These are phyloP conservation scores for Globisporangium iwayamae DNA, from an alignment of 352 stramenopile genomes.

Conservation along the genomic window DNA sequence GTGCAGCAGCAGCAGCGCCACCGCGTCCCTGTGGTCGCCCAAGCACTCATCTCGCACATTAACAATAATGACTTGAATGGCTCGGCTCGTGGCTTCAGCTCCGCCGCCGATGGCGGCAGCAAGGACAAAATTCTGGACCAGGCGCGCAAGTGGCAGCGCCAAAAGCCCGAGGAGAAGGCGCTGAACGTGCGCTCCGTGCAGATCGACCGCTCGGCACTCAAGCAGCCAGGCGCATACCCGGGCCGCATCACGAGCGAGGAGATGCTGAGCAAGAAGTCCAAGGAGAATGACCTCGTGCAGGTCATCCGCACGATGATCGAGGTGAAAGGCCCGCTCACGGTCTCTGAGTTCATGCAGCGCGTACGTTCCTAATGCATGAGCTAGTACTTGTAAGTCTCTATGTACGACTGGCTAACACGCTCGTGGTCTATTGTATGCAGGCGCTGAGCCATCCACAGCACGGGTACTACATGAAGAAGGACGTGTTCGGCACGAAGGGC, in stretches of 20 bases:
- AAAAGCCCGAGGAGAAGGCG: slow-evolving; percentile 39
- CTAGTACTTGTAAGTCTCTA: neutral
- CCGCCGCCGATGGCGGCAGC: neutral
- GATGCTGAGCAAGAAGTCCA: slow-evolving; percentile 36
- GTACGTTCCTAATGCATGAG: slow-evolving; percentile 17
- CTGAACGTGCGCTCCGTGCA: slow-evolving; percentile 53
- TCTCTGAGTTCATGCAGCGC: slow-evolving; percentile 94
- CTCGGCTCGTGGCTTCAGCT: slow-evolving; percentile 18
- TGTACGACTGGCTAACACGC: neutral
- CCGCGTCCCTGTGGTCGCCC: neutral
- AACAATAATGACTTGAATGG: neutral
- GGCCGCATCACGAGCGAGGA: slow-evolving; percentile 24
- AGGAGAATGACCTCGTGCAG: slow-evolving; percentile 71
- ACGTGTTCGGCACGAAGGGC: slow-evolving; percentile 88
- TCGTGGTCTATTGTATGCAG: slow-evolving; percentile 11
- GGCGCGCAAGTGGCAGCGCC: slow-evolving; percentile 57
- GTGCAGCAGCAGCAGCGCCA: neutral
- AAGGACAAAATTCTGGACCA: slow-evolving; percentile 32
- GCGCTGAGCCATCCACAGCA: slow-evolving; percentile 89
- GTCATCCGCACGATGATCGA: slow-evolving; percentile 90
- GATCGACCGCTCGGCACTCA: slow-evolving; percentile 73
- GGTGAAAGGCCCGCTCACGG: slow-evolving; percentile 89
- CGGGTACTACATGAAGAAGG: slow-evolving; percentile 95
- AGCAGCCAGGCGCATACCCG: slow-evolving; percentile 35
- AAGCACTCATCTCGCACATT: neutral